Evolutionary conservation across 164 flowering plant genomes (phyloP).

Genomic region (Vitis riparia): DNA sequence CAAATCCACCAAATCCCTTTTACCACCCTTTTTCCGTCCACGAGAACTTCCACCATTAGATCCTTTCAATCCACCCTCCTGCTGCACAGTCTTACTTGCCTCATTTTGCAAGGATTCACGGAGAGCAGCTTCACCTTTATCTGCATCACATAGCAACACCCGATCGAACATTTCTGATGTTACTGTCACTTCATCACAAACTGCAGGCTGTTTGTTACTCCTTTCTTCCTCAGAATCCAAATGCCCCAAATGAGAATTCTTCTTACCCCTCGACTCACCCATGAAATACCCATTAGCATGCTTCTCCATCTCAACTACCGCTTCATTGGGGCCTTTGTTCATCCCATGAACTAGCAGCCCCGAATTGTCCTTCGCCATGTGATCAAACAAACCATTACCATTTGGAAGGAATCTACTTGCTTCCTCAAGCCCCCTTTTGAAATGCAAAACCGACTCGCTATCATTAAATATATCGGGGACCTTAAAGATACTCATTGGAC

Average conservation of each 20-base stretch:
- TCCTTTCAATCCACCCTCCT: conserved; percentile 4
- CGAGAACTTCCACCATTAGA: conserved; percentile 15
- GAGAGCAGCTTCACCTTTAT: conserved; percentile 24
- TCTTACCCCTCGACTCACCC: conserved; percentile 17
- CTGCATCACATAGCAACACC: conserved; percentile 24
- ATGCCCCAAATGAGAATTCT: conserved; percentile 12
- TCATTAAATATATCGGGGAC: conserved; percentile 24
- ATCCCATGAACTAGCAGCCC: conserved; percentile 11
- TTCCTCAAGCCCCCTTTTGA: conserved; percentile 41
- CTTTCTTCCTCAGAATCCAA: conserved; percentile 31
- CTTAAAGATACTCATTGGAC: conserved; percentile 27
- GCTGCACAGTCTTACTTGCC: conserved; percentile 10
- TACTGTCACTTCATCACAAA: conserved; percentile 21
- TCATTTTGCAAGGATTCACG: conserved; percentile 21
- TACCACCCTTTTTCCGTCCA: conserved; percentile 13
- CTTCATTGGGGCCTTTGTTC: too few species aligned
- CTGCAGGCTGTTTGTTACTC: conserved; percentile 29
- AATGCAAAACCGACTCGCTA: conserved; percentile 22
- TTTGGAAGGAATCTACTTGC: conserved; percentile 48
- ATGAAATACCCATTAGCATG: conserved; percentile 3
- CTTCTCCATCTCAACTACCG: conserved; percentile 14
- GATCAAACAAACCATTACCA: conserved; percentile 16
- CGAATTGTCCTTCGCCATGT: conserved; percentile 18
- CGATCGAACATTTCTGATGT: conserved; percentile 30
- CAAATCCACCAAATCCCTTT: conserved; percentile 13